Evolutionary conservation across 2,329 filamentous ascomycete species (phyloP).

Genomic region (Calonectria leucothoes): DNA sequence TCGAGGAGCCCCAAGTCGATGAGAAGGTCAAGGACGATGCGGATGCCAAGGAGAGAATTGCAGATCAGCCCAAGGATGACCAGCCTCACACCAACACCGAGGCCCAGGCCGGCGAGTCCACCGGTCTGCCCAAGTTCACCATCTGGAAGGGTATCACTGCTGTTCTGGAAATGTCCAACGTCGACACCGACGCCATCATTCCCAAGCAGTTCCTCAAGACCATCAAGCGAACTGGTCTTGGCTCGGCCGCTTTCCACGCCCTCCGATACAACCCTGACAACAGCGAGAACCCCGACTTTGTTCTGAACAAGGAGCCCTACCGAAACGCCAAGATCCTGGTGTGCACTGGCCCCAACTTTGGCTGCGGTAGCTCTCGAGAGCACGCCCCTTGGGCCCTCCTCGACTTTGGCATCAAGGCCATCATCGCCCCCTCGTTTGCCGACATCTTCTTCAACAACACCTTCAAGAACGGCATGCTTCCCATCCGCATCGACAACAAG

Average conservation of each 20-base stretch:
- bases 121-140: conserved; percentile 86
- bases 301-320: conserved; percentile 93
- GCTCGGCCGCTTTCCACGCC: conserved; percentile 86
- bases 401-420: conserved; percentile 94
- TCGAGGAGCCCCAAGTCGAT: conserved; percentile 61
- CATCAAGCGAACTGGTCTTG: conserved; percentile 96
- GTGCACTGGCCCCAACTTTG: conserved; percentile 92
- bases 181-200: conserved; percentile 99
- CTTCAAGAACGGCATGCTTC: conserved; percentile 99
- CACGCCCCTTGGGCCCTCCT: conserved; percentile 97
- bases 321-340: conserved; percentile 88
- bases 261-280: conserved; percentile 83
- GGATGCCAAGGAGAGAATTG: conserved; percentile 63
- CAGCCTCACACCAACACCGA: conserved; percentile 73
- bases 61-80: conserved; percentile 72
- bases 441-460: conserved; percentile 99
- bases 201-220: conserved; percentile 99
- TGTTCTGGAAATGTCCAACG: conserved; percentile 87
- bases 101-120: conserved; percentile 53
- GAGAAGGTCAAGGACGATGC: conserved; percentile 64
- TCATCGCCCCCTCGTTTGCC: conserved; percentile 84
- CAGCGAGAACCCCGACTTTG: conserved; percentile 81
- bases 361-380: conserved; percentile 91
- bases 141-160: conserved; percentile 88
- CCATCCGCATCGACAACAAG: conserved; percentile 79